Evolutionary conservation across 345 rosid species (phyloP), one percentile per base, ranked within the genome.

Genomic region (Eutrema japonicum): DNA sequence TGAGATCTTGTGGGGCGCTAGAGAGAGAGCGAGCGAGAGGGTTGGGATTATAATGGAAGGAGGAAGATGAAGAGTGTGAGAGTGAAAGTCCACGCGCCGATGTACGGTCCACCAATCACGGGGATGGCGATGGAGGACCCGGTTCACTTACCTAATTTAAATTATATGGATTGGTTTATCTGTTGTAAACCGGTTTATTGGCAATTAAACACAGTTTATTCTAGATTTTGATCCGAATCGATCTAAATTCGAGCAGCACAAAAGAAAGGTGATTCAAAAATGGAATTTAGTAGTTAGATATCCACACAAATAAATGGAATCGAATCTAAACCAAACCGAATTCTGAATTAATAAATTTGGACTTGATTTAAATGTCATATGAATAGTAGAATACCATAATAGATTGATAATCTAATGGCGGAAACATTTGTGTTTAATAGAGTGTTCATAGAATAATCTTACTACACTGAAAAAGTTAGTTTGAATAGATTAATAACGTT

Each of bases 101-200:
- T 62, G 13, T 13, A 68, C 18, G 35, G 66, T 64, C 76, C 76
- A 69, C 46, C 2, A 76, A 63, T 69, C 79, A 76, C 75, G 79
- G 74, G 70, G 10, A 6, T 66, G 63, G 41, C 11, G 10, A 4
- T 35, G 74, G 57, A 64, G 8, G 16, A 7, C 18, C 40, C 47
- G 73, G 73, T 68, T 50, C 16, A 57, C 12, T 40, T 2, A 22
- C 26, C 26, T 22, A 22, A 22, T 22, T 22, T 22, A 22, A 22
- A 22, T 22, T 22, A 22, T 22, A 22, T 22, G 16, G 64, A 16
- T 49, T 4, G 57, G 70, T 60, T 22, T 60, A 4, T 59, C 35
- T 40, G 3, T 40, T 60, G 32, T 60, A 60, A 12, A 26, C 66
- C 49, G 50, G 49, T 37, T 58, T 5, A 16, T 16, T 18, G 29